Conservation (phyloP, 192 early-diverging fungal species). For the Podila horticola region DNA sequence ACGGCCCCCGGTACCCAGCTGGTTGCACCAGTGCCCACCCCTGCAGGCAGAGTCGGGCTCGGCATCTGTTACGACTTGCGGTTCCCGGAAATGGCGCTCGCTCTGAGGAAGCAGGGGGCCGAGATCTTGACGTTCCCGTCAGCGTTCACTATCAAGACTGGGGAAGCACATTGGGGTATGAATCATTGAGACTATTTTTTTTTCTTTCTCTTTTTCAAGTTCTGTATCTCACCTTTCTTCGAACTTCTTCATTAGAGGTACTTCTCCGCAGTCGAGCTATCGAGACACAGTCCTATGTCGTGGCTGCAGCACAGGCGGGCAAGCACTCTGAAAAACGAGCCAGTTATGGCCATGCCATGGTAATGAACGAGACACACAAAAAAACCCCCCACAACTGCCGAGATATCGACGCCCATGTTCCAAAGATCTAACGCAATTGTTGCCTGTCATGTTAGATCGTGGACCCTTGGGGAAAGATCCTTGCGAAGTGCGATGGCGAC, state of each 20-base stretch:
- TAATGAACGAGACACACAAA: conserved; percentile 16
- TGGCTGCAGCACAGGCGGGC: conserved; percentile 83
- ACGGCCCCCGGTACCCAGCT: conserved; percentile 53
- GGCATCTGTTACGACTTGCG: conserved; percentile 86
- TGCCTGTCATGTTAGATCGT: conserved; percentile 64
- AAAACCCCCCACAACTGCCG: background rate
- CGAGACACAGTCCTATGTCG: conserved; percentile 85
- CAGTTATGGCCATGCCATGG: conserved; percentile 86
- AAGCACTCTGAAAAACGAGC: conserved; percentile 74
- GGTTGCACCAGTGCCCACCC: conserved; percentile 53
- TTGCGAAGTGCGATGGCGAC: conserved; percentile 69
- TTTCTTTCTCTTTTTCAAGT: background rate
- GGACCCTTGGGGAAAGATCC: conserved; percentile 84
- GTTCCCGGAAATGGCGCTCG: conserved; percentile 77
- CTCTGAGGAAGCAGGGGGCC: conserved; percentile 64
- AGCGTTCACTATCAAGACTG: conserved; percentile 85
- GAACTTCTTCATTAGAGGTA: conserved; percentile 51
- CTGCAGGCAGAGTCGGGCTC: conserved; percentile 68
- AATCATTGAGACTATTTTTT: background rate
- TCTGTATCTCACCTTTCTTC: too few relatives aligned
- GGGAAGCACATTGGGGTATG: conserved; percentile 84
- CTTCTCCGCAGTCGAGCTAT: conserved; percentile 85
- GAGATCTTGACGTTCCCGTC: conserved; percentile 84
- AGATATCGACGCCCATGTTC: background rate
- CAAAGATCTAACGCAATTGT: background rate